Evolutionary conservation across 2,329 filamentous ascomycete genomes (phyloP).

Genomic region (Monosporascus sp.): DNA sequence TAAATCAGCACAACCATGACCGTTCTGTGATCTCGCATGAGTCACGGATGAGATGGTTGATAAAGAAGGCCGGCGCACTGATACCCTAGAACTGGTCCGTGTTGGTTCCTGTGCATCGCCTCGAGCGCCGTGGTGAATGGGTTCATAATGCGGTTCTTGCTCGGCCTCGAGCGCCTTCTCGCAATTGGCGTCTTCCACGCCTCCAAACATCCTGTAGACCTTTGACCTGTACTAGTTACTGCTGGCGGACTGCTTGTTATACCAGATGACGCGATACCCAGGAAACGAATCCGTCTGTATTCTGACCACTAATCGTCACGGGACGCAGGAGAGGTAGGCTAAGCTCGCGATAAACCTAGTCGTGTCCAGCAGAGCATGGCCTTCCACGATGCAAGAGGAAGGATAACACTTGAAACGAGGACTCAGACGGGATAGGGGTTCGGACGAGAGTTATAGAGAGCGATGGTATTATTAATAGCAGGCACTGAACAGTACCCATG

Average conservation of each 20-base stretch:
- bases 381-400: too few relatives aligned
- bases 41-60: slow-evolving; percentile 1
- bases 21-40: slow-evolving; percentile 19
- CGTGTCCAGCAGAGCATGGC: too few relatives aligned
- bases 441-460: too few relatives aligned
- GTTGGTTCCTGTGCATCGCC: not conserved
- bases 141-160: not conserved
- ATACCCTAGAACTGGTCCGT: not conserved
- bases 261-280: too few relatives aligned
- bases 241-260: not conserved
- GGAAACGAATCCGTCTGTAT: too few relatives aligned
- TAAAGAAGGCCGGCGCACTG: not conserved
- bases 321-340: too few relatives aligned
- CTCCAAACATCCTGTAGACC: not conserved
- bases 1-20: slow-evolving; percentile 18
- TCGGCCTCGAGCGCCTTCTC: not conserved
- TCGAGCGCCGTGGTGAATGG: not conserved
- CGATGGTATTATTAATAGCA: too few relatives aligned
- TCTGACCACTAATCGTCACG: too few relatives aligned
- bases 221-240: not conserved
- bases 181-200: not conserved
- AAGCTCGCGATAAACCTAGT: too few relatives aligned
- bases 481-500: too few relatives aligned
- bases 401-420: too few relatives aligned
- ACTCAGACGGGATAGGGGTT: too few relatives aligned